phyloP scores from a whole-genome alignment of 805 yeast species.

The Candida cerambycidarum region DNA sequence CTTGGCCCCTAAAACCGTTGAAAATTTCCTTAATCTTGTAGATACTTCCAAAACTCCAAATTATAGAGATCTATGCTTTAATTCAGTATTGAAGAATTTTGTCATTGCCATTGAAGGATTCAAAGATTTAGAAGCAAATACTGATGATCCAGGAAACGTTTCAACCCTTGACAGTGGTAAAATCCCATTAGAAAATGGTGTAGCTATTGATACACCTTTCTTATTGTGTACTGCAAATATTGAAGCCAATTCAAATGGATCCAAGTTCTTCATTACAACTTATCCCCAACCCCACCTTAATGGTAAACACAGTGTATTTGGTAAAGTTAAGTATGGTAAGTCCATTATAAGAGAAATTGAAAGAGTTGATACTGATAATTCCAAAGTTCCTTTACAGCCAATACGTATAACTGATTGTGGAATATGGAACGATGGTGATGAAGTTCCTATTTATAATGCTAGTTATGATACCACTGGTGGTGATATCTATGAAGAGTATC shows the following conservation, averaged over 20 bases:
- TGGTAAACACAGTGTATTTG: constrained; percentile 78
- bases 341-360: constrained; percentile 69
- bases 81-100: constrained; percentile 65
- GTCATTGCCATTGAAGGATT: constrained; percentile 23
- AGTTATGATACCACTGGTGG: constrained; percentile 62
- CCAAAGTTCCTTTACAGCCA: constrained; percentile 40
- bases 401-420: constrained; percentile 62
- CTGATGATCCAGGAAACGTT: constrained; percentile 37
- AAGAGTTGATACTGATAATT: constrained; percentile 39
- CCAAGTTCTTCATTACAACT: constrained; percentile 74
- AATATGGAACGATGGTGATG: constrained; percentile 54
- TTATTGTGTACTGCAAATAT: constrained; percentile 65
- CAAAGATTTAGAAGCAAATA: constrained; percentile 22
- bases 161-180: constrained; percentile 18
- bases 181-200: constrained; percentile 60
- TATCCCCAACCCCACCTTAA: constrained; percentile 69
- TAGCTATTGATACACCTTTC: constrained; percentile 45
- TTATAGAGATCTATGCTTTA: constrained; percentile 48
- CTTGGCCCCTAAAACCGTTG: constrained; percentile 56
- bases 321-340: constrained; percentile 65
- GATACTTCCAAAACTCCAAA: constrained; percentile 16
- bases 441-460: constrained; percentile 61
- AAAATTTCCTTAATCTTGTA: constrained; percentile 49
- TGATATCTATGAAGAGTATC: constrained; percentile 73
- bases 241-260: constrained; percentile 43